phyloP scores from a whole-genome alignment of 1,284 basidiomycete species.

The Xerocomus cyaneibrunnescens region DNA sequence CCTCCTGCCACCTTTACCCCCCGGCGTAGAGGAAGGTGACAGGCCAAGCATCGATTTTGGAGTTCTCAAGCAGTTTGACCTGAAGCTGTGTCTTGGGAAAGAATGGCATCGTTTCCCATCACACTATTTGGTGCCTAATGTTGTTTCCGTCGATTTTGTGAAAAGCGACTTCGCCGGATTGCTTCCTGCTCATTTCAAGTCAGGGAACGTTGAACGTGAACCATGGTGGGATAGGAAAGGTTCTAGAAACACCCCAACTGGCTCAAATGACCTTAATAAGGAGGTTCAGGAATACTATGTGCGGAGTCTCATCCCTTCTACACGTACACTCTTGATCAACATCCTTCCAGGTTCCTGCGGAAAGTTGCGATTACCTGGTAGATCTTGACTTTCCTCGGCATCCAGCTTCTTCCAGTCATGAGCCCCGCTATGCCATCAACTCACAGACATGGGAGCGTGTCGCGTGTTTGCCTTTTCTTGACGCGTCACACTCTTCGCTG shows the following conservation, averaged over 20 bases:
- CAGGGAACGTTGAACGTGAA: slow-evolving; percentile 33
- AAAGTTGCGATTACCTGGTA: slow-evolving; percentile 83
- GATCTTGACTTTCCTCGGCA: slow-evolving; percentile 81
- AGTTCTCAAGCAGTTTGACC: slow-evolving; percentile 66
- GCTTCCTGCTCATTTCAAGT: slow-evolving; percentile 78
- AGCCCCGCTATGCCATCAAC: slow-evolving; percentile 77
- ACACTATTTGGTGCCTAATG: slow-evolving; percentile 85
- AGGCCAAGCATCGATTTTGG: slow-evolving; percentile 66
- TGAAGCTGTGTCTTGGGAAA: slow-evolving; percentile 88
- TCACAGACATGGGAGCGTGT: slow-evolving; percentile 72
- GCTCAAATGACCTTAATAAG: slow-evolving; percentile 87
- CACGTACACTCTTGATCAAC: slow-evolving; percentile 5
- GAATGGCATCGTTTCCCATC: slow-evolving; percentile 97
- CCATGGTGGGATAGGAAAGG: slow-evolving; percentile 64
- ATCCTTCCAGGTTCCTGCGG: slow-evolving; percentile 58
- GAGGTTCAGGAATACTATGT: slow-evolving; percentile 84
- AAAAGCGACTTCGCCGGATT: slow-evolving; percentile 90
- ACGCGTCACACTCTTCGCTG: slow-evolving; percentile 68
- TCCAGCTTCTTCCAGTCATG: slow-evolving; percentile 51
- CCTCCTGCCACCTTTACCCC: slow-evolving; percentile 51
- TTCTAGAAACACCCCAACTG: slow-evolving; percentile 61
- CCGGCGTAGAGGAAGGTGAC: slow-evolving; percentile 47
- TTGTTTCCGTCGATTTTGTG: slow-evolving; percentile 81
- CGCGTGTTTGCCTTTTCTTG: slow-evolving; percentile 77
- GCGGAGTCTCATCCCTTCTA: slow-evolving; percentile 35